These are phyloP conservation scores for Saitozyma podzolica DNA, from an alignment of 768 basidiomycete species.

Conservation along the genomic window DNA sequence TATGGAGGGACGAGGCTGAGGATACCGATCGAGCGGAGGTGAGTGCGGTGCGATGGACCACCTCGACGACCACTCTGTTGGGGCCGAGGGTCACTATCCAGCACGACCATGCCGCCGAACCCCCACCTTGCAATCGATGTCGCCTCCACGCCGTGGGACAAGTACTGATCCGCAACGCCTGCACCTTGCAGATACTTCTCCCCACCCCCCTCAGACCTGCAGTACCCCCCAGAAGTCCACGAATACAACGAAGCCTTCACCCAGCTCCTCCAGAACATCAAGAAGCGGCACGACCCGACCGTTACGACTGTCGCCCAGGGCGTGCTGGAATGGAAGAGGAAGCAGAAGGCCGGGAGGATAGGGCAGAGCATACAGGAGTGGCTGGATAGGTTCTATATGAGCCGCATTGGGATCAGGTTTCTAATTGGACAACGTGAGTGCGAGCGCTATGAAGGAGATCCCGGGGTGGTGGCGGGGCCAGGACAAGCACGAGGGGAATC, in stretches of 20 bases:
- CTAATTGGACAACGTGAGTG: conserved; percentile 88
- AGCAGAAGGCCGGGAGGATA: conserved; percentile 59
- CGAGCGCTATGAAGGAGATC: neutral
- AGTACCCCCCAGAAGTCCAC: conserved; percentile 88
- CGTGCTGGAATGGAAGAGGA: conserved; percentile 91
- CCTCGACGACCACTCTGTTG: neutral
- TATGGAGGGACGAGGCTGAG: conserved; percentile 56
- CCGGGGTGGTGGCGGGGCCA: too few species aligned
- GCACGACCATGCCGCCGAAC: too few species aligned
- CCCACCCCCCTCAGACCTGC: conserved; percentile 63
- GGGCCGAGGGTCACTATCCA: too few species aligned
- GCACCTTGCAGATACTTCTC: conserved; percentile 72
- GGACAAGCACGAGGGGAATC: too few species aligned
- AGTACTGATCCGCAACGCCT: neutral
- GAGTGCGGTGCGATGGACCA: conserved; percentile 25
- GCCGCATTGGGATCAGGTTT: conserved; percentile 77
- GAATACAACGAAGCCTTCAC: conserved; percentile 94
- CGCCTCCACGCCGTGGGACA: neutral
- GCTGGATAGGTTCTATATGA: conserved; percentile 96
- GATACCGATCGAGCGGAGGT: conserved; percentile 84
- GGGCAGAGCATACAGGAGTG: conserved; percentile 81
- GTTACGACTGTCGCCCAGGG: conserved; percentile 92
- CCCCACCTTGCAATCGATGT: neutral
- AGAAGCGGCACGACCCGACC: conserved; percentile 92
- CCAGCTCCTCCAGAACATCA: conserved; percentile 79